Percentiles rank a stretch among this genome's conserved stretches.
Evolutionary conservation across 495 filamentous ascomycete genomes (phyloP).

Genomic region (Podospora comata): DNA sequence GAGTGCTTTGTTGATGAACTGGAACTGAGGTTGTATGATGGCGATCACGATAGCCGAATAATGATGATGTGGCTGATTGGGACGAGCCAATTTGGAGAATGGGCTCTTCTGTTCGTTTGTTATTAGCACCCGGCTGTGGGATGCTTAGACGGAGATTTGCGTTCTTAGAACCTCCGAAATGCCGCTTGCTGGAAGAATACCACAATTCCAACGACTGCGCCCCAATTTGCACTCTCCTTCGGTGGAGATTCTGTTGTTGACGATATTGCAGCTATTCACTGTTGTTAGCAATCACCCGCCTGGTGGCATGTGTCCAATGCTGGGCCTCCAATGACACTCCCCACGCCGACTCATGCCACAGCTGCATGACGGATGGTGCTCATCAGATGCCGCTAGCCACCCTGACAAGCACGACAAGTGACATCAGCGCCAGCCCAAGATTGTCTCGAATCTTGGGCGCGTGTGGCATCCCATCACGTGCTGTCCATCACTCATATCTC

Average conservation of each 20-base stretch:
- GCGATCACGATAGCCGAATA: neutral
- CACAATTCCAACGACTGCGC: neutral
- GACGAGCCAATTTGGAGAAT: neutral
- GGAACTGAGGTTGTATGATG: neutral
- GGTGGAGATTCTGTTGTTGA: neutral
- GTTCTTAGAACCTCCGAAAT: neutral
- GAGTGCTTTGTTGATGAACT: neutral
- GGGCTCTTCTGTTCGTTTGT: neutral
- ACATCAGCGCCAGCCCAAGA: slow-evolving; percentile 3
- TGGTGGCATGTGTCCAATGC: neutral
- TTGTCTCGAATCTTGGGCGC: neutral
- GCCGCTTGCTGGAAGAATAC: neutral
- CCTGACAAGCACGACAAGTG: slow-evolving; percentile 1
- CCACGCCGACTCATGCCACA: neutral
- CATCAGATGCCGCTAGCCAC: neutral
- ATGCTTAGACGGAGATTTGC: neutral
- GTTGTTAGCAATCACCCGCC: neutral
- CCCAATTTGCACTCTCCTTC: neutral
- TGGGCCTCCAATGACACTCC: neutral
- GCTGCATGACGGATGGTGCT: neutral
- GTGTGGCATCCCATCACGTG: neutral
- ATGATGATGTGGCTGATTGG: slow-evolving; percentile 1
- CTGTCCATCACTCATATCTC: neutral
- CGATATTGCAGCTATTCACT: neutral
- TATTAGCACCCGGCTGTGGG: neutral